Evolutionary conservation across 176 grass and related monocot species (phyloP), one percentile per base, ranked within the genome.

Genomic region (Juncus effusus): DNA sequence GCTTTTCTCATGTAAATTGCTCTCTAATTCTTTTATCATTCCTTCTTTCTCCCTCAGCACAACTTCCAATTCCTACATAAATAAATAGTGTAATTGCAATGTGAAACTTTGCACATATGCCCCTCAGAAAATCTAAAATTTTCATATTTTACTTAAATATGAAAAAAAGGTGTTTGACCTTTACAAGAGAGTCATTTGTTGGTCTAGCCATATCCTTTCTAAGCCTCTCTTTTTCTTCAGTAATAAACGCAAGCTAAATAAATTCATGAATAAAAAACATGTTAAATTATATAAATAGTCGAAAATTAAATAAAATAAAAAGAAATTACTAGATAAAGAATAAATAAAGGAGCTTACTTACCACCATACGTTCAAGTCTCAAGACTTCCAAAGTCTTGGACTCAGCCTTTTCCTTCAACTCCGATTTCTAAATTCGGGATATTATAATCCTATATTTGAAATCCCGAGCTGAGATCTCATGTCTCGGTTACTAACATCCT

Each of bases 331-430:
- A 52, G 10, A 42, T 40, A 10, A 54, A 36, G 16, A 16, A 60
- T n/a, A n/a, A 38, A 37, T 56, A 14, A 9, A 57, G 42, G n/a
- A n/a, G n/a, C n/a, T n/a, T n/a, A n/a, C n/a, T n/a, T n/a, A n/a
- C n/a, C 87, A 96, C 93, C 93, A 89, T 79, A 65, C 81, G 75
- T 79, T 92, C 77, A 78, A 97, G 85, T 61, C 75, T 83, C 65
- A 86, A 91, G 72, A 74, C 78, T 68, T 92, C 88, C 74, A 82
- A 76, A 70, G 68, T 64, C 64, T 82, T 74, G 63, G 52, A 86
- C 76, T 82, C 80, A 65, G 75, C 82, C 76, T 63, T 92, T 59
- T 89, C 88, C 85, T 89, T 84, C 41, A 92, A 73, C 61, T 97
- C 19, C 19, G 19, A 28, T 28, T 28, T 28, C 19, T 28, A 28